Evolutionary conservation across 2,329 filamentous ascomycete species (phyloP), one percentile per base, ranked within the genome.

Genomic region (Cladosporium sp.): DNA sequence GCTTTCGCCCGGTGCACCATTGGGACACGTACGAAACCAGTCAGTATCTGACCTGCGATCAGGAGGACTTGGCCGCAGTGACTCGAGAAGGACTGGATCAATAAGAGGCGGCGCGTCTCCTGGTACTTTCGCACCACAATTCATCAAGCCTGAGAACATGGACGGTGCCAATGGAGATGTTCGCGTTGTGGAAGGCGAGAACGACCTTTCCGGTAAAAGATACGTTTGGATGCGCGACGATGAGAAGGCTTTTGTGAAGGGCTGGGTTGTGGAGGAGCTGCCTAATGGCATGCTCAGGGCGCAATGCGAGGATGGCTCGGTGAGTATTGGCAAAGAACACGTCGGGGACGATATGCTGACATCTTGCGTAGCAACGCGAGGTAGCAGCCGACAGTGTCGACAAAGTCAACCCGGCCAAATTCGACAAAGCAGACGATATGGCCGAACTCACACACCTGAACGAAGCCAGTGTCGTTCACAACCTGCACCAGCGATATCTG

Each of bases 371-470:
- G 88, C 92, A 97, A 87, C 90, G 92, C 71, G 91, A 96, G 76
- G 90, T 95, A 60, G 90, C 94, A 71, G 81, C 87, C 61, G 93
- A 98, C 73, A 90, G 88, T 73, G 93, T 97, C 71, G 96, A 99
- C 84, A 98, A 97, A 80, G 96, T 99, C 82, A 99, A 99, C 80
- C 95, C 95, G 57, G 94, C 94, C 75, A 99, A 99, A 78, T 99
- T 99, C 81, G 95, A 99, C 86, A 99, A 97, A 80, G 94, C 94
- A 70, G 93, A 96, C 81, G 96, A 99, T 79, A 99, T 99, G 95
- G 95, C 96, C 28, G 95, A 99, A 78, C 86, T 99, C 75, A 99
- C 95, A 6, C 95, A 99, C 79, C 83, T 99, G 70, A 99, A 99
- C 80, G 95, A 99, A 81, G 92, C 94, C 26, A 98, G 95, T 0